Percentiles rank a stretch among this genome's conserved stretches.
Evolutionary conservation across 2,329 filamentous ascomycete species (phyloP).

Genomic region (Trichoderma gracile): DNA sequence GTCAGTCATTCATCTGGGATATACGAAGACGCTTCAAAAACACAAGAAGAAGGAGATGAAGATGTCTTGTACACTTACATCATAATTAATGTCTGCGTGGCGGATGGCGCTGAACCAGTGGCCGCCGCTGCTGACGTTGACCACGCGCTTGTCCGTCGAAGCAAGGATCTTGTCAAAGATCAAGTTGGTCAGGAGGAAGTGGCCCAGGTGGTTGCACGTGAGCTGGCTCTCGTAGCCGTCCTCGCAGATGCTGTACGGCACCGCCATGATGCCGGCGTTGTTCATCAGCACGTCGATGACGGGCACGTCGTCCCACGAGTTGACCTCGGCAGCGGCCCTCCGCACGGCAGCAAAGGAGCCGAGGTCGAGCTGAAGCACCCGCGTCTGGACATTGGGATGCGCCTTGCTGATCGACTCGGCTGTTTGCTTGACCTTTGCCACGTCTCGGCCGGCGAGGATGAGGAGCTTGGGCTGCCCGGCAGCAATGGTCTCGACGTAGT

Average conservation of each 20-base stretch:
- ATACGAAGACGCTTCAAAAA: too few relatives aligned
- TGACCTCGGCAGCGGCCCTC: conserved; percentile 41
- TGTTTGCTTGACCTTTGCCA: conserved; percentile 43
- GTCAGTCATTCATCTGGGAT: too few relatives aligned
- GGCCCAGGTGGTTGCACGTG: conserved; percentile 48
- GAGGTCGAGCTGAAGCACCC: conserved; percentile 42
- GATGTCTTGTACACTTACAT: conserved; percentile 32
- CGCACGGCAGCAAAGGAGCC: conserved; percentile 40
- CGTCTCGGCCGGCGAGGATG: conserved; percentile 49
- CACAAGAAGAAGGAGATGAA: too few relatives aligned
- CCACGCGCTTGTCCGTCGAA: conserved; percentile 39
- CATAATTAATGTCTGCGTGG: conserved; percentile 39
- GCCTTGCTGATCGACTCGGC: conserved; percentile 39
- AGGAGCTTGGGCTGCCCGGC: conserved; percentile 44
- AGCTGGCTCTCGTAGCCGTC: conserved; percentile 49
- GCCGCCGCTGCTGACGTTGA: conserved; percentile 44
- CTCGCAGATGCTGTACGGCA: conserved; percentile 36
- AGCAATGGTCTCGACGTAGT: conserved; percentile 43
- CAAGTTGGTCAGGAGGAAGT: conserved; percentile 49
- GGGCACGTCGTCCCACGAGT: conserved; percentile 30
- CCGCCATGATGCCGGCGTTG: conserved; percentile 47
- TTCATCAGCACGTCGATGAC: conserved; percentile 45
- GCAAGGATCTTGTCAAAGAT: conserved; percentile 46
- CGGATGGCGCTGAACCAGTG: conserved; percentile 37
- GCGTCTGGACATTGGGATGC: conserved; percentile 38